These are phyloP conservation scores for Copromyces sp. DNA, from an alignment of 495 filamentous ascomycete genomes.

Conservation along the genomic window DNA sequence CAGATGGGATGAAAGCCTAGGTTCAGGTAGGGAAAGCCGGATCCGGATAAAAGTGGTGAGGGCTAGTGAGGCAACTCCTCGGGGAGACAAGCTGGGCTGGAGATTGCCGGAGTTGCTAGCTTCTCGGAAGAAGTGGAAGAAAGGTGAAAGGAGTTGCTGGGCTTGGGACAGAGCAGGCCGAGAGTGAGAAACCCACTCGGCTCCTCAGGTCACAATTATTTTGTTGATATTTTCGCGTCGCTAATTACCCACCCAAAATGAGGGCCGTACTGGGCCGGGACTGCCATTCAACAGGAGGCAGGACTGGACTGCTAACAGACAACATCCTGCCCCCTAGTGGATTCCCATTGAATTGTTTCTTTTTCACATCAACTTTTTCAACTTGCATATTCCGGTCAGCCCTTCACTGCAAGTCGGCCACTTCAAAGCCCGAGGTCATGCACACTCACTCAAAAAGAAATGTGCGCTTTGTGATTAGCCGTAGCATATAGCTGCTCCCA, in stretches of 20 bases:
- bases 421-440: not conserved
- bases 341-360: not conserved
- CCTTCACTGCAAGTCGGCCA: not conserved
- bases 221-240: not conserved
- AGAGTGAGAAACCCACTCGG: not conserved
- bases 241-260: conserved; percentile 1
- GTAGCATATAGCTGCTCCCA: not conserved
- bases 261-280: not conserved
- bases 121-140: not conserved
- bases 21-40: not conserved
- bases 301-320: not conserved
- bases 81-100: not conserved
- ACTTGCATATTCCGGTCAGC: not conserved
- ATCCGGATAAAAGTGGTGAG: not conserved
- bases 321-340: not conserved
- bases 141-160: not conserved
- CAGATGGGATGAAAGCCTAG: not conserved
- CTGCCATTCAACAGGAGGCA: not conserved
- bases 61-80: not conserved
- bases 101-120: not conserved
- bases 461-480: not conserved
- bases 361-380: not conserved
- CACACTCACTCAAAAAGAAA: not conserved
- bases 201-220: not conserved
- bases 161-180: not conserved